Evolutionary conservation across 2,329 filamentous ascomycete species (phyloP), one percentile per base, ranked within the genome.

Genomic region (Ophiostoma sp.): DNA sequence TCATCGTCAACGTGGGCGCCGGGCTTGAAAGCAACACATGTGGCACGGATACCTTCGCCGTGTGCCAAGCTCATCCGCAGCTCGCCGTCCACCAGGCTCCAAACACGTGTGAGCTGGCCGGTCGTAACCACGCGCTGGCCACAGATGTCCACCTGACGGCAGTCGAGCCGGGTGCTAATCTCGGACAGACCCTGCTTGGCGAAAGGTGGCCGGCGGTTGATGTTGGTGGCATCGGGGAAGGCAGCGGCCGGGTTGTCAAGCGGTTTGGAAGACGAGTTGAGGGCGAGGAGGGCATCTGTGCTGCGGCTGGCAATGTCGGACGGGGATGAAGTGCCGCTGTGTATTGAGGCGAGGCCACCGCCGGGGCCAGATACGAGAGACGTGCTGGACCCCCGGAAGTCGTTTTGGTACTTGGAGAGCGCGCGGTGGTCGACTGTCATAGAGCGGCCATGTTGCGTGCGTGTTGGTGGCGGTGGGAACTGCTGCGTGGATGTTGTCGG

Each of bases 91-190:
- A 90, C 83, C 31, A 97, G 82, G 80, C 91, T 95, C 95, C 96
- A 99, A 0, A 95, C 93, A 75, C 93, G 89, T 1, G 95, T 98
- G 75, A 96, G 86, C 76, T 93, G 92, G 5, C 95, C 96, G 19
- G 92, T 93, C 0, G 95, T 95, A 80, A 94, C 97, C 8, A 96
- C 90, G 77, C 92, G 91, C 76, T 95, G 91, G 8, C 96, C 96
- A 79, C 93, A 98, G 2, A 97, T 90, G 75, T 96, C 95, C 79
- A 98, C 91, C 39, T 94, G 85, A 57, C 94, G 91, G 5, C 93
- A 93, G 76, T 98, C 96, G 77, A 97, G 96, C 78, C 93, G 94
- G 2, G 93, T 95, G 39, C 87, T 83, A 73, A 99, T 95, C 76
- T 95, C 92, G 70, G 87, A 87, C n/a, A 88, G 87, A 0, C 92